A percentile compares a stretch with the other conserved stretches of the same genome.
Conservation (phyloP, 768 basidiomycete genomes). For the Pleurotus cornucopiae region DNA sequence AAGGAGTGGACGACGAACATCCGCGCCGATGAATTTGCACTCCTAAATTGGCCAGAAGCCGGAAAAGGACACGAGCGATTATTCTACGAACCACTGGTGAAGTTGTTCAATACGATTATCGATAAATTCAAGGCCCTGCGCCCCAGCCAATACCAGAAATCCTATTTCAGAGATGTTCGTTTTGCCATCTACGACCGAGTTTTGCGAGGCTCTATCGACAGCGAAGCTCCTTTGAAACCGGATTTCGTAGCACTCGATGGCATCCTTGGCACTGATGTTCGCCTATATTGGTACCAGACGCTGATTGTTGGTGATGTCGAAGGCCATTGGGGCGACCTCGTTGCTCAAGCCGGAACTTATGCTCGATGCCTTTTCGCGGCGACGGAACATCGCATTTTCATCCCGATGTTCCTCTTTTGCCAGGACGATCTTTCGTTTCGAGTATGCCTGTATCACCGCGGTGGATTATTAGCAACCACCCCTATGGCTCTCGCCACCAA, state of each 20-base stretch:
- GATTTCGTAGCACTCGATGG: not conserved
- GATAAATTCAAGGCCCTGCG: not conserved
- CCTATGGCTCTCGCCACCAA: not conserved
- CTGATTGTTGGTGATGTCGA: conserved; percentile 5
- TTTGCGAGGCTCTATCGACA: not conserved
- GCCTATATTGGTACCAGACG: conserved; percentile 4
- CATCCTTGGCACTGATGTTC: not conserved
- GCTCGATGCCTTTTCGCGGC: conserved; percentile 8
- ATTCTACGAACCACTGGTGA: not conserved
- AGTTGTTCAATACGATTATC: not conserved
- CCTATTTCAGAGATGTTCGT: not conserved
- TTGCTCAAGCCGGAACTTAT: conserved; percentile 5
- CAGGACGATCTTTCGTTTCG: not conserved
- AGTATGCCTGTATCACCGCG: conserved; percentile 7
- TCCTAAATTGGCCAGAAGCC: not conserved
- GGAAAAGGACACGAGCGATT: not conserved
- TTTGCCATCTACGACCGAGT: not conserved
- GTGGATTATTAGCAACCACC: conserved; percentile 3
- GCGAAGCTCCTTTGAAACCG: not conserved
- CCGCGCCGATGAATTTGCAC: not conserved
- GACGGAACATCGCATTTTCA: conserved; percentile 1
- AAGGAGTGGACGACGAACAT: not conserved
- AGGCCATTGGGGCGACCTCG: not conserved
- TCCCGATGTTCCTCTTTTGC: conserved; percentile 6
- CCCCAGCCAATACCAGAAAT: not conserved